These are phyloP conservation scores for Neurospora sp. DNA, from an alignment of 2,329 filamentous ascomycete species.

Conservation along the genomic window DNA sequence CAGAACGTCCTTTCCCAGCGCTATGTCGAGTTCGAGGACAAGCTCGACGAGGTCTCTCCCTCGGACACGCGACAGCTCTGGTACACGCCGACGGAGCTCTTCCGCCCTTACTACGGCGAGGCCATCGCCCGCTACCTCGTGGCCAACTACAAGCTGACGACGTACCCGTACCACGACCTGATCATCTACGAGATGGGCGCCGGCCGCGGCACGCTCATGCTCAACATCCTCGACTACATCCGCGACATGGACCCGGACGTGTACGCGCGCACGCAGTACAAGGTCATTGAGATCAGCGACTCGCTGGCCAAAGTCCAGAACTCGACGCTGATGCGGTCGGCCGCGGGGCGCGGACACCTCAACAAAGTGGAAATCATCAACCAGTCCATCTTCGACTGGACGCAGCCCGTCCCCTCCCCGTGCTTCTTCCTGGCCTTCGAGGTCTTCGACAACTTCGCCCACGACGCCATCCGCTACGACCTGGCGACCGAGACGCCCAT, in stretches of 20 bases:
- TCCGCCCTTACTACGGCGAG: slow-evolving; percentile 93
- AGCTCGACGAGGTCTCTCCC: slow-evolving; percentile 64
- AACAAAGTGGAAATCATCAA: slow-evolving; percentile 93
- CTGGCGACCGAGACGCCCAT: slow-evolving; percentile 67
- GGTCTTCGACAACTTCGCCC: slow-evolving; percentile 97
- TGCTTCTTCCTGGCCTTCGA: slow-evolving; percentile 98
- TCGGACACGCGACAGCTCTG: slow-evolving; percentile 77
- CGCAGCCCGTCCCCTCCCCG: slow-evolving; percentile 73
- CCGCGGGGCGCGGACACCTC: slow-evolving; percentile 60
- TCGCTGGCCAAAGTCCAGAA: slow-evolving; percentile 70
- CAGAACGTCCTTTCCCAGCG: slow-evolving; percentile 63
- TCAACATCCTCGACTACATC: slow-evolving; percentile 96
- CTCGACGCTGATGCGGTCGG: slow-evolving; percentile 49
- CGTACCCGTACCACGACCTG: slow-evolving; percentile 92
- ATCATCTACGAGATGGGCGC: slow-evolving; percentile 99
- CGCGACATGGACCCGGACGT: slow-evolving; percentile 81
- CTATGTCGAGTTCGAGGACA: slow-evolving; percentile 86
- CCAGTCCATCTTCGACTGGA: slow-evolving; percentile 90
- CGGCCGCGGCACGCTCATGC: slow-evolving; percentile 93
- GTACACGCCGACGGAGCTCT: slow-evolving; percentile 97
- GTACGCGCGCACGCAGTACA: slow-evolving; percentile 86
- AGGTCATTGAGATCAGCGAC: slow-evolving; percentile 89
- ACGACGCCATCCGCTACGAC: slow-evolving; percentile 91
- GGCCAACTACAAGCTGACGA: slow-evolving; percentile 87
- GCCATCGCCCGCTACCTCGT: slow-evolving; percentile 93